Evolutionary conservation across 225 moss, liverwort and hornwort species (phyloP).

Genomic region (Thuidium tamariscinum): DNA sequence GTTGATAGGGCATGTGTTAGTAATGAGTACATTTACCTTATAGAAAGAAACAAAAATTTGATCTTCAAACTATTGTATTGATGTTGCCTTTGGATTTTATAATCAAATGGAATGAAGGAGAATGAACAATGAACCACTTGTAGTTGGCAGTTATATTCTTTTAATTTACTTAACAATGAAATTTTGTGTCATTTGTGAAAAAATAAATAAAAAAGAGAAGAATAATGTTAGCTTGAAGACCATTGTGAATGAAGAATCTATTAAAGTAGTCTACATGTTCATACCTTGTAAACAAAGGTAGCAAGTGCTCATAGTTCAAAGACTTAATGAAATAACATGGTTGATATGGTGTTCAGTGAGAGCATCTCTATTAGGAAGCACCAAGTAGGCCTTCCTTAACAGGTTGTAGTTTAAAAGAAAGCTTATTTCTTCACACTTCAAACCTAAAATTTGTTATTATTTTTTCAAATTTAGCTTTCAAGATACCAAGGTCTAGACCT

Average conservation of each 20-base stretch:
- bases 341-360: no score
- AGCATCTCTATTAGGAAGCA: no score
- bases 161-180: no score
- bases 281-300: neutral
- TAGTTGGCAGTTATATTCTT: no score
- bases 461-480: rapidly evolving
- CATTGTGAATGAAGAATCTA: neutral
- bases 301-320: neutral
- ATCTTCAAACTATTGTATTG: no score
- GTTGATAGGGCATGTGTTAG: no score
- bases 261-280: rapidly evolving
- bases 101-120: neutral
- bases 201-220: no score
- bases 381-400: neutral
- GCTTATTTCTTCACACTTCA: rapidly evolving
- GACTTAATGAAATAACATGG: no score
- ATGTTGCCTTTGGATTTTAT: neutral
- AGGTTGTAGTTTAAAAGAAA: neutral
- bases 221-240: no score
- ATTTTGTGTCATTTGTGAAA: no score
- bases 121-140: neutral
- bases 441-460: neutral
- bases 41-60: no score
- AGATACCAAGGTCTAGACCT: neutral
- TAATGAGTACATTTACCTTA: no score